Conservation (phyloP, 371 early-diverging fungal species). For the Scutellospora calospora region DNA sequence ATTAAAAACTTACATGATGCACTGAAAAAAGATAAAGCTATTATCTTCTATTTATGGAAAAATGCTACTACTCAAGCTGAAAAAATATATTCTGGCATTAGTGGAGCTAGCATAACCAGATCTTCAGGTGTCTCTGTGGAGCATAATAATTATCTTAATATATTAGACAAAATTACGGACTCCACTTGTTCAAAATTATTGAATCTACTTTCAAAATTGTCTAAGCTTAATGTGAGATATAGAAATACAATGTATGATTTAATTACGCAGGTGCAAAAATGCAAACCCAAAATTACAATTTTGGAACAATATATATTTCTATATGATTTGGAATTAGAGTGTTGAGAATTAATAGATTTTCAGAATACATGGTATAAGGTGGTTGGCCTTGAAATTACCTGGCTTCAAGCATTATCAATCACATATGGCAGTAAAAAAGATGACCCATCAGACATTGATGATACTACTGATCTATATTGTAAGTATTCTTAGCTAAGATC, state of each 20-base stretch:
- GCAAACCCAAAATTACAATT: conserved; percentile 26
- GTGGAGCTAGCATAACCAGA: background rate
- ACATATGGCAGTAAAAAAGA: conserved; percentile 5
- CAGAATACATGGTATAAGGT: conserved; percentile 13
- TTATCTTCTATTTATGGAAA: conserved; percentile 31
- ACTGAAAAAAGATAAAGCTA: conserved; percentile 20
- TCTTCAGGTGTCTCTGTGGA: background rate
- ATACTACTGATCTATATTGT: background rate
- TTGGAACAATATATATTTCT: conserved; percentile 19
- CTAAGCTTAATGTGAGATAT: conserved; percentile 31
- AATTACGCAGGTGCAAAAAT: conserved; percentile 23
- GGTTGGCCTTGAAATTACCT: conserved; percentile 8
- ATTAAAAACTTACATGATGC: conserved; percentile 25
- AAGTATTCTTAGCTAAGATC: background rate
- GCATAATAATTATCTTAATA: conserved; percentile 8
- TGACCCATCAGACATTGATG: background rate
- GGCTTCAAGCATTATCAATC: conserved; percentile 27
- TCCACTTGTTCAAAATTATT: conserved; percentile 25
- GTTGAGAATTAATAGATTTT: conserved; percentile 25
- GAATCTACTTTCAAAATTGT: conserved; percentile 22
- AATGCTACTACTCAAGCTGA: background rate
- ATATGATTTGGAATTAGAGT: conserved; percentile 9
- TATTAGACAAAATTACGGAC: conserved; percentile 7
- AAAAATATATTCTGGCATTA: conserved; percentile 14
- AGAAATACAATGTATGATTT: conserved; percentile 27